These are phyloP conservation scores for Lichtheimia ramosa DNA, from an alignment of 371 early-diverging fungal genomes.

Conservation along the genomic window DNA sequence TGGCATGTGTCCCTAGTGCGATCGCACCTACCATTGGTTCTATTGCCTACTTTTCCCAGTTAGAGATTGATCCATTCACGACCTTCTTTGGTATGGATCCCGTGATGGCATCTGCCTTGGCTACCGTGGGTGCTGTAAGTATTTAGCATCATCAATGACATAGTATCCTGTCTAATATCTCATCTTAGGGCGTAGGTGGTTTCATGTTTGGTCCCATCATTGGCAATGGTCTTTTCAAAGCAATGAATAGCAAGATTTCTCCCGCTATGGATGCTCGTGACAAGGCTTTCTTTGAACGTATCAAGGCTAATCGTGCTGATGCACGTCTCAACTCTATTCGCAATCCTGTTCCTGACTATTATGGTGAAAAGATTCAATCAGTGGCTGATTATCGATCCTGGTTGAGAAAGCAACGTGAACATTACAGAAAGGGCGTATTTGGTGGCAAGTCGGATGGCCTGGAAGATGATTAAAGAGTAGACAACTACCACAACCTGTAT, in stretches of 20 bases:
- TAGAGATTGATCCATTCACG: conserved; percentile 78
- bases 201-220: conserved; percentile 70
- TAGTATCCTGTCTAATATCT: too few species aligned
- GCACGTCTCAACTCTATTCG: conserved; percentile 74
- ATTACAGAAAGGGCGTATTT: conserved; percentile 73
- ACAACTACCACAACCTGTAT: too few species aligned
- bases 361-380: conserved; percentile 90
- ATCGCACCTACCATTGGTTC: conserved; percentile 60
- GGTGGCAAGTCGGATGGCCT: conserved; percentile 41
- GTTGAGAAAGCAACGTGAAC: conserved; percentile 88
- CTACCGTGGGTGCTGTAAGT: conserved; percentile 57
- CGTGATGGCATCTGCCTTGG: conserved; percentile 61
- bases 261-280: conserved; percentile 71
- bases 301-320: conserved; percentile 78
- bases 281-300: conserved; percentile 77
- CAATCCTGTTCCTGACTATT: conserved; percentile 89
- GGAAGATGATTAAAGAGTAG: background rate
- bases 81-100: conserved; percentile 83
- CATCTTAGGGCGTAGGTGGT: conserved; percentile 65
- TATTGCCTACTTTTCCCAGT: conserved; percentile 68
- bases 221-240: conserved; percentile 64
- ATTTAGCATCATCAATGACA: background rate
- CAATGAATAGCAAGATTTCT: conserved; percentile 55
- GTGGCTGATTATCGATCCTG: conserved; percentile 83
- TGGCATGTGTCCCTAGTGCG: conserved; percentile 64